Base-by-base conservation (phyloP, 805 yeast genomes). In the Huiozyma naganishii region DNA sequence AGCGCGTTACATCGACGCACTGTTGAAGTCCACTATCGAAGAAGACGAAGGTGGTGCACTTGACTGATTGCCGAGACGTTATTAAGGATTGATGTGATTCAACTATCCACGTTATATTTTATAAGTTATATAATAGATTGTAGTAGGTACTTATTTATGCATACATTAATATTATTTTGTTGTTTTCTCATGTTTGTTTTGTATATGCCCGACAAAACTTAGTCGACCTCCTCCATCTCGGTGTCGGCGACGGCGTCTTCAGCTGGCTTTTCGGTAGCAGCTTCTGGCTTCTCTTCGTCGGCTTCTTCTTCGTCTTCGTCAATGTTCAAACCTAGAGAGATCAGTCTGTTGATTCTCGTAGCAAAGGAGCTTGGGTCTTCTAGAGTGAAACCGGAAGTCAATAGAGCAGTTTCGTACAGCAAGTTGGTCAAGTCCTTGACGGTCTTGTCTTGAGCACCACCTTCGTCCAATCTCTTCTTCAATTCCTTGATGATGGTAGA, bases 191-290 rank as follows among this genome's bases (percentile, higher is more conserved):
- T 32, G n/a, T 32, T 32, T 32, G n/a, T 32, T 10, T 32, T 32
- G 34, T 32, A 32, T 32, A 32, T 32, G n/a, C 23, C 23, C 23
- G 23, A 32, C 10, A 32, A 35, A 9, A 37, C 49, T 68, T 84
- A 90, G 72, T 90, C 98, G 69, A 90, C 97, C 76, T 90, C 98
- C 79, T 90, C 98, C 98, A 90, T 92, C 64, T 88, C 95, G 52
- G 94, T 81, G 74, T 87, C 95, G 64, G 80, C 88, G 61, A 80
- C 79, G 49, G 78, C 80, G 60, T 73, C 65, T 50, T 76, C 69
- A 45, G 67, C 61, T 49, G 72, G 69, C 53, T 72, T 76, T 54
- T 71, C 80, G n/a, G 37, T 68, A 46, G 72, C 55, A 43, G 68
- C 60, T 48, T 62, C 73, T 51, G 67, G 67, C 43, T 66, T 68